These are phyloP conservation scores for Yamadazyma conglobata DNA, from an alignment of 1,139 yeast species.

Conservation along the genomic window DNA sequence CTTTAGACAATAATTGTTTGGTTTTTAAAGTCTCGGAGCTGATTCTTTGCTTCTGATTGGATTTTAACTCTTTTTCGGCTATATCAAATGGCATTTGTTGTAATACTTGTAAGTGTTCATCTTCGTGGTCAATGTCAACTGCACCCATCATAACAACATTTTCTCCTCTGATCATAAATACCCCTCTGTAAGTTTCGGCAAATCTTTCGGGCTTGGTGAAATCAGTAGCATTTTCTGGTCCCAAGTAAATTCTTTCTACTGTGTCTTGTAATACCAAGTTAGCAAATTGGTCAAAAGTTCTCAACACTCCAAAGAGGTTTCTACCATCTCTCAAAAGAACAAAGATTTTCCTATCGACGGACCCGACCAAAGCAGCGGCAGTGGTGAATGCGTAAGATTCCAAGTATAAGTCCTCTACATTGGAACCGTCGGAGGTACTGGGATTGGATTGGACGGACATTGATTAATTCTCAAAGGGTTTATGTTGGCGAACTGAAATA, in stretches of 20 bases:
- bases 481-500: conserved; percentile 1
- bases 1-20: conserved; percentile 48
- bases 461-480: conserved; percentile 1
- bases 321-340: conserved; percentile 90
- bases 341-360: conserved; percentile 85
- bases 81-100: conserved; percentile 58
- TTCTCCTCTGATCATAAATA: conserved; percentile 92
- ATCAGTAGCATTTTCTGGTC: conserved; percentile 22
- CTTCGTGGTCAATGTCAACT: conserved; percentile 85
- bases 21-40: conserved; percentile 45
- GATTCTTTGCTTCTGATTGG: conserved; percentile 35
- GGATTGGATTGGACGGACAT: conserved; percentile 1
- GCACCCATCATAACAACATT: conserved; percentile 96
- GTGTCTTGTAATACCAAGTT: conserved; percentile 91
- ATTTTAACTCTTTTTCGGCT: conserved; percentile 49
- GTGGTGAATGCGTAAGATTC: conserved; percentile 89
- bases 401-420: conserved; percentile 51
- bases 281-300: conserved; percentile 96
- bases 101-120: conserved; percentile 57
- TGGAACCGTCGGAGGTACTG: conserved; percentile 9
- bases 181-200: conserved; percentile 76
- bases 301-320: conserved; percentile 79
- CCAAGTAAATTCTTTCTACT: conserved; percentile 74
- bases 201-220: conserved; percentile 39
- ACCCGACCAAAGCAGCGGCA: conserved; percentile 92